phyloP scores from a whole-genome alignment of 31 red algal genomes.

The Odonthalia washingtoniensis region DNA sequence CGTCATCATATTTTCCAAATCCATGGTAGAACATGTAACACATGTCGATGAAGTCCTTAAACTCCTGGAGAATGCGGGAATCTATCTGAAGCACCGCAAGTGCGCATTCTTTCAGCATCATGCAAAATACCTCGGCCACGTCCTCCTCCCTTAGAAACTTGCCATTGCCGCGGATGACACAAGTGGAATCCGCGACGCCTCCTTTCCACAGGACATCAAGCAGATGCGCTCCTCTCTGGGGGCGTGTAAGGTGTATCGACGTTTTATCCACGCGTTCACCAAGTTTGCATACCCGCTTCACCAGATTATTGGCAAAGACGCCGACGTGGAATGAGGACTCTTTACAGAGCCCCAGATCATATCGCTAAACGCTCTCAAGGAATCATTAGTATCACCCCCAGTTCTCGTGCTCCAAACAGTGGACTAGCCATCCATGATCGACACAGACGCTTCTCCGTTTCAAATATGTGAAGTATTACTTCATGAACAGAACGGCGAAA shows the following conservation, averaged over 20 bases:
- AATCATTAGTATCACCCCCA: too few relatives aligned
- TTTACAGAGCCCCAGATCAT: too few relatives aligned
- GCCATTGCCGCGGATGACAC: neutral
- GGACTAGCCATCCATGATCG: too few relatives aligned
- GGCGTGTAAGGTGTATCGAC: neutral
- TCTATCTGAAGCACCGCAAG: constrained; percentile 9
- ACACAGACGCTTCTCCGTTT: too few relatives aligned
- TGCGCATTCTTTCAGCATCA: constrained; percentile 29
- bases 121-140: constrained; percentile 36
- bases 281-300: too few relatives aligned
- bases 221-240: constrained; percentile 30
- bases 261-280: constrained; percentile 37
- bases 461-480: too few relatives aligned
- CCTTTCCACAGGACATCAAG: neutral
- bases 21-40: neutral
- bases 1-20: too few relatives aligned
- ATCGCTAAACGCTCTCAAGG: too few relatives aligned
- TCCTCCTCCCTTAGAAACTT: neutral
- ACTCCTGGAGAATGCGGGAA: neutral
- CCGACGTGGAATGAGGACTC: too few relatives aligned
- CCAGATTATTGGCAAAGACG: too few relatives aligned
- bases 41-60: neutral
- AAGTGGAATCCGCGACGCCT: neutral
- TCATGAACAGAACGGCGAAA: too few relatives aligned
- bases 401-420: too few relatives aligned